phyloP scores from a whole-genome alignment of 768 basidiomycete genomes.

The Leucocoprinus leucothites region DNA sequence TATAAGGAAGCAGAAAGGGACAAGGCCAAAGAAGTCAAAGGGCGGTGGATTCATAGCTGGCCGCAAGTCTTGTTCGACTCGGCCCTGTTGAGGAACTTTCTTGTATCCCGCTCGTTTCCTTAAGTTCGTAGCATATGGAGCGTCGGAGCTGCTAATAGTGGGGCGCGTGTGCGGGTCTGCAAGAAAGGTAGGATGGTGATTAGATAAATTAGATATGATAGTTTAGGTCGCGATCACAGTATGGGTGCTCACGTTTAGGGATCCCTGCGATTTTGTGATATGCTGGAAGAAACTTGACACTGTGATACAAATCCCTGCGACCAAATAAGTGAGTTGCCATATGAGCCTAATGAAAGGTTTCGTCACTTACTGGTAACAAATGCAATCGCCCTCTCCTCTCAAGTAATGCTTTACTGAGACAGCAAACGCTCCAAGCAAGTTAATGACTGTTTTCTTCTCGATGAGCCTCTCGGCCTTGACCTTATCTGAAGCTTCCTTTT shows the following conservation, averaged over 20 bases:
- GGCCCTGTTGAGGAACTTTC: no score
- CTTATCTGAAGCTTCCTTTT: slow-evolving; percentile 22
- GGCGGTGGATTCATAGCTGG: no score
- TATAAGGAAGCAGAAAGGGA: no score
- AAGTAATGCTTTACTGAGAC: slow-evolving; percentile 71
- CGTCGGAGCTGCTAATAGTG: no score
- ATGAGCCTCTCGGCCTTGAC: slow-evolving; percentile 47
- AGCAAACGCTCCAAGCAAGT: slow-evolving; percentile 62
- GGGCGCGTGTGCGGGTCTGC: no score
- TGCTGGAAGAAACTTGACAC: slow-evolving; percentile 70
- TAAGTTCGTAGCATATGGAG: no score
- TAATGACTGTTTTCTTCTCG: slow-evolving; percentile 69
- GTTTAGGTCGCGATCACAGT: no score
- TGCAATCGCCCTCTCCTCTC: slow-evolving; percentile 48
- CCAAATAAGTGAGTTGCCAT: background rate
- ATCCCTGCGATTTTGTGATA: slow-evolving; percentile 53
- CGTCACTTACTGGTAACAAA: slow-evolving; percentile 38
- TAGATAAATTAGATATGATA: no score
- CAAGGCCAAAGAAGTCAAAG: no score
- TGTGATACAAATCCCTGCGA: slow-evolving; percentile 56
- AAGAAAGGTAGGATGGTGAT: no score
- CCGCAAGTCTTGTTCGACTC: no score
- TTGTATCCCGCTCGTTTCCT: no score
- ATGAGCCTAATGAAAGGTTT: background rate
- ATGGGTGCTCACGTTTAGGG: slow-evolving; percentile 14